phyloP scores from a whole-genome alignment of 345 rosid genomes.

The Durio zibethinus region DNA sequence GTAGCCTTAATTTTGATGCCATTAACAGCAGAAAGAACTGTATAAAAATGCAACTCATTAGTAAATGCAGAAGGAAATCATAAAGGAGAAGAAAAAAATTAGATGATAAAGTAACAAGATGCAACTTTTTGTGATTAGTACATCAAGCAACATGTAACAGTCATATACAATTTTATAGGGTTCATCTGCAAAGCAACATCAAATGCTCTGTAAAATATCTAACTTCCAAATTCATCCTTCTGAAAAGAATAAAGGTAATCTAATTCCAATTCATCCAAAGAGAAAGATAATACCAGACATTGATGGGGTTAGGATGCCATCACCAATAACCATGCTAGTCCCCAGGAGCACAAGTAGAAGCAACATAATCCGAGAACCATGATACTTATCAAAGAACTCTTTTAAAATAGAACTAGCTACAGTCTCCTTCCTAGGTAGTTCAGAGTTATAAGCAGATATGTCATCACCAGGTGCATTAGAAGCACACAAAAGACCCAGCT shows the following conservation, averaged over 20 bases:
- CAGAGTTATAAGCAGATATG: slow-evolving; percentile 16
- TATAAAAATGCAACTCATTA: background rate
- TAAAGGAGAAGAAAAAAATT: background rate
- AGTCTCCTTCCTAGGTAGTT: slow-evolving; percentile 24
- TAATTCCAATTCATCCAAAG: background rate
- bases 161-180: background rate
- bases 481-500: slow-evolving; percentile 24
- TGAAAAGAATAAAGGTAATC: background rate
- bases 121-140: background rate
- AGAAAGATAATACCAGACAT: slow-evolving; percentile 34
- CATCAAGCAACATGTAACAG: background rate
- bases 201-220: slow-evolving; percentile 6
- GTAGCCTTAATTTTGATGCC: slow-evolving; percentile 35
- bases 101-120: background rate
- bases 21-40: slow-evolving; percentile 38
- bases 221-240: background rate
- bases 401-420: slow-evolving; percentile 25
- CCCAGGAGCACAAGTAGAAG: slow-evolving; percentile 37
- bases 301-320: slow-evolving; percentile 41
- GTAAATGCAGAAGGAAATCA: background rate
- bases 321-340: slow-evolving; percentile 42
- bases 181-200: slow-evolving; percentile 9
- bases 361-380: slow-evolving; percentile 25
- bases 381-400: slow-evolving; percentile 28
- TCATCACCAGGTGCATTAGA: slow-evolving; percentile 11